Evolutionary conservation across 768 basidiomycete genomes (phyloP), one percentile per base, ranked within the genome.

Genomic region (Pleurotus djamor): DNA sequence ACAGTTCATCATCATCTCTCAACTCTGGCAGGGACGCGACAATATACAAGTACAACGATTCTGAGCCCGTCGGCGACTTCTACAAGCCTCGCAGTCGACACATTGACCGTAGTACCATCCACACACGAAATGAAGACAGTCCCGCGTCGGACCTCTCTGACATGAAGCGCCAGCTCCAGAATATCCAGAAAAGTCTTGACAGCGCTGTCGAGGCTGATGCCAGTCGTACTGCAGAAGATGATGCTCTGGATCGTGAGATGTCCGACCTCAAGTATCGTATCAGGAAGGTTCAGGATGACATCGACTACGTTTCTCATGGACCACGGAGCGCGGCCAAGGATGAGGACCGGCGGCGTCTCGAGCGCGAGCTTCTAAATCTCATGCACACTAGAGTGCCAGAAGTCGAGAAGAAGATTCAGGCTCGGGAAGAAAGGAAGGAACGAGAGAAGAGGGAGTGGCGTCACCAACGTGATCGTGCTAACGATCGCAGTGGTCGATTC

Each of bases 321-420:
- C 85, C 93, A 0, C 81, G 87, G 59, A 83, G 86, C 3, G 69
- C 76, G 8, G 80, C 83, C 14, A 91, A 90, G 73, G 94, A 97
- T 58, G 90, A 94, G 63, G 95, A 98, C 68, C 79, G 88, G 57
- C 76, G 96, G 17, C 83, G 86, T 64, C 78, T 97, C 33, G 97
- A 99, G 73, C 81, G 96, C 45, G 94, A 98, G 65, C 76, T 98
- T 16, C 71, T 96, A 58, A 78, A 80, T 48, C 76, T 99, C 55
- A 85, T 92, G 86, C 95, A 98, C 67, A 94, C 96, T 68, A 83
- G 89, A 48, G 79, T 99, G 4, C 97, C 97, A 0, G 92, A 94
- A 58, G 82, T 99, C 5, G 95, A 98, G 73, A 81, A 87, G 63
- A 86, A 85, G 69, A 85, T 97, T 51, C 85, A 92, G 67, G 86